Percentiles rank a stretch among this genome's conserved stretches.
Evolutionary conservation across 1,139 yeast species (phyloP).

Genomic region (Sugiyamaella paludigena): DNA sequence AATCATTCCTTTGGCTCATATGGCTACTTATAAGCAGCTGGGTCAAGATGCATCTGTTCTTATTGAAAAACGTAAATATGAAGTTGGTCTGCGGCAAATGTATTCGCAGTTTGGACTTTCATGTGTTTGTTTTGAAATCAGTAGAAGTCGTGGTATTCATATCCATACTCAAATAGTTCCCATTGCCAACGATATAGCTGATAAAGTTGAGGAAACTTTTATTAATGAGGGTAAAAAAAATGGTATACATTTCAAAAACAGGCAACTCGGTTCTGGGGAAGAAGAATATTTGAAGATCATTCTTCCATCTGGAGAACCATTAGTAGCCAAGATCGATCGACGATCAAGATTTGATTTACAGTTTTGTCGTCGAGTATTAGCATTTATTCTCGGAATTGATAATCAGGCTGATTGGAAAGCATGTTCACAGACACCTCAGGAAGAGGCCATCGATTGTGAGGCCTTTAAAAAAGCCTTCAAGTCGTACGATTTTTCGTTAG

Average conservation of each 20-base stretch:
- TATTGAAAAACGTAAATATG: conserved; percentile 26
- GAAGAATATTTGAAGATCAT: conserved; percentile 23
- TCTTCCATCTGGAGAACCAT: conserved; percentile 19
- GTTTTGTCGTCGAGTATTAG: conserved; percentile 75
- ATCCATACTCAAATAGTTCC: conserved; percentile 39
- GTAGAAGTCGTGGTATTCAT: conserved; percentile 36
- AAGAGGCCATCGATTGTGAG: conserved; percentile 61
- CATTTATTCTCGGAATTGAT: conserved; percentile 50
- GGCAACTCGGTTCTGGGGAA: conserved; percentile 17
- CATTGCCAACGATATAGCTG: conserved; percentile 21
- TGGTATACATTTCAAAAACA: conserved; percentile 14
- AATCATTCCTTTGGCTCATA: conserved; percentile 78
- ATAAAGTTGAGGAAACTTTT: conserved; percentile 22
- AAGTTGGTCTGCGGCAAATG: conserved; percentile 27
- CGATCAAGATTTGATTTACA: conserved; percentile 55
- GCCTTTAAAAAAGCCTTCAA: conserved; percentile 52
- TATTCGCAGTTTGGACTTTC: conserved; percentile 24
- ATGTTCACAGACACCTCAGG: conserved; percentile 57
- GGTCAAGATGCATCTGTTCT: conserved; percentile 16
- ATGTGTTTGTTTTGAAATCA: conserved; percentile 35
- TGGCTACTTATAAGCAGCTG: conserved; percentile 42
- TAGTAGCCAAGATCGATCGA: conserved; percentile 19
- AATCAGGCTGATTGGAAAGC: conserved; percentile 67
- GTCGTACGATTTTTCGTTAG: conserved; percentile 44
- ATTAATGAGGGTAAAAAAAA: conserved; percentile 16